These are phyloP conservation scores for Aureobasidium zeae DNA, from an alignment of 2,329 filamentous ascomycete genomes.

Conservation along the genomic window DNA sequence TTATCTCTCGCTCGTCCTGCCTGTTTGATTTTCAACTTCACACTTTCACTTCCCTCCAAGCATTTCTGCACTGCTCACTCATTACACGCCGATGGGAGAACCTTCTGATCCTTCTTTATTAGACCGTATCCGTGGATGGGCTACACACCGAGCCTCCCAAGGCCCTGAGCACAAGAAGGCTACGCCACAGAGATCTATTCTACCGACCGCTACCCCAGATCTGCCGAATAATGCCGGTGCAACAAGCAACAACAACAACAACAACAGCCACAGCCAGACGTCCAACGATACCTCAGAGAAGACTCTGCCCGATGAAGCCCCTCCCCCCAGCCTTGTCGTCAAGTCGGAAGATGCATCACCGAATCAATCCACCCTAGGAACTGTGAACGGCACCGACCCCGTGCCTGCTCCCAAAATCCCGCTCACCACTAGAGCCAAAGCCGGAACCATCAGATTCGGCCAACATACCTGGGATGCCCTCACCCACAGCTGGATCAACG, in stretches of 20 bases:
- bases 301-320: constrained; percentile 28
- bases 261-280: constrained; percentile 24
- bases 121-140: constrained; percentile 44
- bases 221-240: constrained; percentile 6
- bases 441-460: constrained; percentile 44
- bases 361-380: constrained; percentile 45
- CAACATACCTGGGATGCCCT: constrained; percentile 50
- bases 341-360: constrained; percentile 42
- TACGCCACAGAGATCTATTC: constrained; percentile 26
- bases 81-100: constrained; percentile 43
- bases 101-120: constrained; percentile 42
- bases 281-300: constrained; percentile 25
- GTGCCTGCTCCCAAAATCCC: constrained; percentile 30
- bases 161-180: constrained; percentile 17
- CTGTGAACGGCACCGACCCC: constrained; percentile 23
- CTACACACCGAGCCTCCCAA: constrained; percentile 35
- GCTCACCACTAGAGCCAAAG: constrained; percentile 42
- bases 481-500: constrained; percentile 67
- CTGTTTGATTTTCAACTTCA: constrained; percentile 11
- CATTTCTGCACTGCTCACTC: constrained; percentile 13
- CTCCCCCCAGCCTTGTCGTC: constrained; percentile 27
- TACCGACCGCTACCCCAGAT: constrained; percentile 21
- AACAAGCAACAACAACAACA: too few relatives aligned
- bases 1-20: not conserved
- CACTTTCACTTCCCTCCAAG: too few relatives aligned